Evolutionary conservation across 2,329 filamentous ascomycete species (phyloP), one percentile per base, ranked within the genome.

Genomic region (Aureobasidium melanogenum): DNA sequence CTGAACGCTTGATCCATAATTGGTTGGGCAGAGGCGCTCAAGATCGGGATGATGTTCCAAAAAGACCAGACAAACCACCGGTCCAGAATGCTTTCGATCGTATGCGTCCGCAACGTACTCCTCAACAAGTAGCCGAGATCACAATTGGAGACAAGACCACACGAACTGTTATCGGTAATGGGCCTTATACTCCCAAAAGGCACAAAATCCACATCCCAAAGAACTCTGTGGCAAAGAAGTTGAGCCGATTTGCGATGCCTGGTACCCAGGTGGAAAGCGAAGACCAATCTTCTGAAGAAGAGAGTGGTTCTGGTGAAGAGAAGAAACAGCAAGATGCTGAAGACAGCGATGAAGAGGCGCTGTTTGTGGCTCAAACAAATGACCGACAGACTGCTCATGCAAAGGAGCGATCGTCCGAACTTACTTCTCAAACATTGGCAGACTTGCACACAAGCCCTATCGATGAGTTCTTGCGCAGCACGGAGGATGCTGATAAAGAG

Each of bases 81-180:
- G 75, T 87, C 26, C 80, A 82, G 56, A 84, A 80, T 68, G 84
- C 84, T 1, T 86, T 86, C 66, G 82, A 86, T 69, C 79, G 82
- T 19, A 86, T 87, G 82, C 79, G 84, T 17, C 79, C 82, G 0
- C 88, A 84, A 69, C 81, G 87, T 36, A 75, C 81, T 1, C 80
- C 82, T 1, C 75, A 80, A 30, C 85, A 89, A 67, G 76, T 86
- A 56, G 88, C 88, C 22, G 89, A 87, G 1, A 88, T 93, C 51
- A 91, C 87, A 0, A 84, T 93, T 59, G 89, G 88, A 1, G 80
- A 86, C 64, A 81, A 80, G 48, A 89, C 86, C 0, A 80, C 85
- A 5, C 87, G 83, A 0, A 80, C 84, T 34, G 65, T 70, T 19
- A 80, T 91, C 65, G 87, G 87, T 1, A 82, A 78, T 54, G 87